phyloP scores from a whole-genome alignment of 176 grass and related monocot genomes.

The Musa troglodytarum region DNA sequence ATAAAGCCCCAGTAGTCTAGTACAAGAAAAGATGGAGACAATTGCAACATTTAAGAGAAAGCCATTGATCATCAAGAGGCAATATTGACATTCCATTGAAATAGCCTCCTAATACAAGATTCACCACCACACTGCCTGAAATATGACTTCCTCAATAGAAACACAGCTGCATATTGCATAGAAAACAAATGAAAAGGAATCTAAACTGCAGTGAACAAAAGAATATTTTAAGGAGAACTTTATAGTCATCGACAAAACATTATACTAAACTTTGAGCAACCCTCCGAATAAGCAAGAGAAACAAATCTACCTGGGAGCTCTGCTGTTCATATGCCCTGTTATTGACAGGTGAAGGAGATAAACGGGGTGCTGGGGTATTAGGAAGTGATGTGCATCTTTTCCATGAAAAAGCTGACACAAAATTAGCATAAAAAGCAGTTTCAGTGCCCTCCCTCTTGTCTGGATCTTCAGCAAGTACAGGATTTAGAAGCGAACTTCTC shows the following conservation, averaged over 20 bases:
- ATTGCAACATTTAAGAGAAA: background rate
- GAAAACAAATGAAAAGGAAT: too few relatives aligned
- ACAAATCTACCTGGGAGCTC: background rate
- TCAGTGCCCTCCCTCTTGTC: background rate
- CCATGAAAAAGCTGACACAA: slow-evolving; percentile 9
- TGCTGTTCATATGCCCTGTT: background rate
- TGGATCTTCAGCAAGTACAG: background rate
- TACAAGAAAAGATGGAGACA: background rate
- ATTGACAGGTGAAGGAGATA: slow-evolving; percentile 11
- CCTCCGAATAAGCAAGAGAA: too few relatives aligned
- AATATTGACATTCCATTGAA: too few relatives aligned
- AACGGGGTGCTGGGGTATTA: background rate
- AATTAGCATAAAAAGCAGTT: background rate
- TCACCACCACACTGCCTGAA: too few relatives aligned
- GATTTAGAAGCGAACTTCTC: slow-evolving; percentile 7
- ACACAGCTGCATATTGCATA: too few relatives aligned
- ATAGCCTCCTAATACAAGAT: too few relatives aligned
- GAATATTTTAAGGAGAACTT: too few relatives aligned
- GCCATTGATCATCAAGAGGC: too few relatives aligned
- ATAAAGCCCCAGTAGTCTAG: background rate
- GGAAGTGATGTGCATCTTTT: slow-evolving; percentile 25
- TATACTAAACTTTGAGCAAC: too few relatives aligned
- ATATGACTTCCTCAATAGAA: too few relatives aligned
- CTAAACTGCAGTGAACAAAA: too few relatives aligned
- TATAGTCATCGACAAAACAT: too few relatives aligned